Percentiles rank a stretch among this genome's conserved stretches.
Conservation (phyloP, 352 stramenopile genomes). For the Thalassiosira mediterranea region DNA sequence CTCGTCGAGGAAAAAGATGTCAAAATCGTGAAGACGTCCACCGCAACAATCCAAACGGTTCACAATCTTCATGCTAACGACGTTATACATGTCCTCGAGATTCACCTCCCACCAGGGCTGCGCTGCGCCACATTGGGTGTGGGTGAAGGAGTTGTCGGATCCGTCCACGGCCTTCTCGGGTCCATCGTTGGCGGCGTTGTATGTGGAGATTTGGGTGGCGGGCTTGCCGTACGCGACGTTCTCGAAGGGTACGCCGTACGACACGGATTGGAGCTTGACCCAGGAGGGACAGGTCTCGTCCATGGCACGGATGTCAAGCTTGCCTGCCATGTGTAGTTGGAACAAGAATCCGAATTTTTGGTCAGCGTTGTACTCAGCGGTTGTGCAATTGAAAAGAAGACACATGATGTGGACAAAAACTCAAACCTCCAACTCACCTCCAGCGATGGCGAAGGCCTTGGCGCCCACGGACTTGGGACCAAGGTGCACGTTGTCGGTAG, state of each 20-base stretch:
- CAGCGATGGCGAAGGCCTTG: conserved; percentile 36
- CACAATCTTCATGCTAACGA: conserved; percentile 16
- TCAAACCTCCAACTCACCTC: conserved; percentile 30
- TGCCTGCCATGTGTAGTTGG: conserved; percentile 1
- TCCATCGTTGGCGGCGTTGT: background rate
- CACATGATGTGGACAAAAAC: conserved; percentile 1
- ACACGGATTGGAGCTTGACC: conserved; percentile 41
- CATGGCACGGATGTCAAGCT: conserved; percentile 28
- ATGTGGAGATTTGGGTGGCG: conserved; percentile 26
- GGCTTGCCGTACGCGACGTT: conserved; percentile 14
- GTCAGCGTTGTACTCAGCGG: background rate
- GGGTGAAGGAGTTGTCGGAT: conserved; percentile 13
- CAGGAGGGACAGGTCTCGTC: conserved; percentile 29
- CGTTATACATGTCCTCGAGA: conserved; percentile 22
- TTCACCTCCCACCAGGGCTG: conserved; percentile 20
- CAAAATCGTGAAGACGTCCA: conserved; percentile 13
- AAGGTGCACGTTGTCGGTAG: conserved; percentile 22
- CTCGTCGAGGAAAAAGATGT: conserved; percentile 14
- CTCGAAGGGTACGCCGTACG: conserved; percentile 13
- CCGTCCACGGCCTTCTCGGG: conserved; percentile 17
- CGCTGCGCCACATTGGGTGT: conserved; percentile 6
- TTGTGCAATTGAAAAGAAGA: background rate
- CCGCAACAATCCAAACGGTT: conserved; percentile 38
- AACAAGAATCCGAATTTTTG: no score
- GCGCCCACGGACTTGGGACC: conserved; percentile 3